These are phyloP conservation scores for Ascochyta fabae DNA, from an alignment of 2,329 filamentous ascomycete species.

Conservation along the genomic window DNA sequence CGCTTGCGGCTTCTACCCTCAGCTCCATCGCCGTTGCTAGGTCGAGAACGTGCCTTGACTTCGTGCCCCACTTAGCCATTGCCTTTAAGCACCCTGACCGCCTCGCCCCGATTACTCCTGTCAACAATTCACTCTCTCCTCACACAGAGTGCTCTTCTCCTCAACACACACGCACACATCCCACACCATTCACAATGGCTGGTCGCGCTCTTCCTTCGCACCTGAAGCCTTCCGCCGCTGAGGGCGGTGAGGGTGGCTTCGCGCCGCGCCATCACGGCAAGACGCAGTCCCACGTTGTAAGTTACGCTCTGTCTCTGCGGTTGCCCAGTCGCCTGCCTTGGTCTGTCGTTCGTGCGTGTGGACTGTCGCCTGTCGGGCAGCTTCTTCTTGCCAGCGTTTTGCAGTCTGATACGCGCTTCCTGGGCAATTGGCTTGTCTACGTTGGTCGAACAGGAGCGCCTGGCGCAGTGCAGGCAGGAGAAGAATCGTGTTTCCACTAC, in stretches of 20 bases:
- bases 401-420: not conserved
- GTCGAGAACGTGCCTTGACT: conserved; percentile 30
- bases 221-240: conserved; percentile 68
- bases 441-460: not conserved
- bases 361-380: not conserved
- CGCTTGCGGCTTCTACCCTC: conserved; percentile 4
- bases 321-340: not conserved
- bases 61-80: conserved; percentile 31
- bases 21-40: conserved; percentile 22
- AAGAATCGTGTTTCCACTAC: not conserved
- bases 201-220: conserved; percentile 79
- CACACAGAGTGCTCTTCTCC: conserved; percentile 17
- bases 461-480: not conserved
- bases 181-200: conserved; percentile 64
- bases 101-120: conserved; percentile 22
- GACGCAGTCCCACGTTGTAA: conserved; percentile 84
- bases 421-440: not conserved
- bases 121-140: conserved; percentile 21
- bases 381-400: not conserved
- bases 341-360: not conserved
- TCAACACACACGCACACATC: conserved; percentile 15
- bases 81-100: conserved; percentile 32
- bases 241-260: conserved; percentile 54
- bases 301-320: conserved; percentile 48
- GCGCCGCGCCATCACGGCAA: conserved; percentile 77